phyloP scores from a whole-genome alignment of 805 yeast genomes.

The Spathaspora arborariae region DNA sequence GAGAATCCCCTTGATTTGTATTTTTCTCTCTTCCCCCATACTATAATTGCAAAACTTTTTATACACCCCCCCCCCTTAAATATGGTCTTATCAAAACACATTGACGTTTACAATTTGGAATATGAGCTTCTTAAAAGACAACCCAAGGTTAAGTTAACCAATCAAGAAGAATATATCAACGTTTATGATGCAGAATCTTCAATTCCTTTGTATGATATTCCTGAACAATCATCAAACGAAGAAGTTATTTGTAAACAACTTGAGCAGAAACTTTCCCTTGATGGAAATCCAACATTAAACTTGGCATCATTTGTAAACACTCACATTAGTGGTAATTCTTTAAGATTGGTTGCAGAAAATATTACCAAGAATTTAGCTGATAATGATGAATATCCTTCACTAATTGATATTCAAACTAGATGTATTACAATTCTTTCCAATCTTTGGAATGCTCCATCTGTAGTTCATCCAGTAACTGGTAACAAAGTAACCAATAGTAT shows the following conservation, averaged over 20 bases:
- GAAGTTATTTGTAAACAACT: constrained; percentile 58
- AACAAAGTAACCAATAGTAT: constrained; percentile 42
- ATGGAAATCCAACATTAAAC: constrained; percentile 80
- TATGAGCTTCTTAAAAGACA: constrained; percentile 22
- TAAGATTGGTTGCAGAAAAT: constrained; percentile 60
- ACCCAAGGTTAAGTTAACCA: constrained; percentile 18
- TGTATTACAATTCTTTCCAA: constrained; percentile 77
- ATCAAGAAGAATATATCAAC: constrained; percentile 29
- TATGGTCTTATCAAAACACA: constrained; percentile 45
- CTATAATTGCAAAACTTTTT: neutral
- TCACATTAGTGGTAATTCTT: constrained; percentile 40
- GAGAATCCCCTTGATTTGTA: neutral
- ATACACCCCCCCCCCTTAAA: neutral
- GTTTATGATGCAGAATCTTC: constrained; percentile 25
- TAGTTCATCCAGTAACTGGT: constrained; percentile 18
- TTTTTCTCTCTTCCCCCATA: neutral
- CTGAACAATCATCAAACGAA: constrained; percentile 50
- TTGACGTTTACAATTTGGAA: constrained; percentile 43
- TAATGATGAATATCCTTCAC: constrained; percentile 87
- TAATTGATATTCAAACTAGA: constrained; percentile 74
- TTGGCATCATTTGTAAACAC: constrained; percentile 90
- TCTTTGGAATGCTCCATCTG: constrained; percentile 71
- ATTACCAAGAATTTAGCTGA: constrained; percentile 87
- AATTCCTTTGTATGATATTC: constrained; percentile 60
- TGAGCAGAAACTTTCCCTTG: constrained; percentile 71